Evolutionary conservation across 2,329 filamentous ascomycete species (phyloP).

Genomic region (Colletotrichum spaethianum): DNA sequence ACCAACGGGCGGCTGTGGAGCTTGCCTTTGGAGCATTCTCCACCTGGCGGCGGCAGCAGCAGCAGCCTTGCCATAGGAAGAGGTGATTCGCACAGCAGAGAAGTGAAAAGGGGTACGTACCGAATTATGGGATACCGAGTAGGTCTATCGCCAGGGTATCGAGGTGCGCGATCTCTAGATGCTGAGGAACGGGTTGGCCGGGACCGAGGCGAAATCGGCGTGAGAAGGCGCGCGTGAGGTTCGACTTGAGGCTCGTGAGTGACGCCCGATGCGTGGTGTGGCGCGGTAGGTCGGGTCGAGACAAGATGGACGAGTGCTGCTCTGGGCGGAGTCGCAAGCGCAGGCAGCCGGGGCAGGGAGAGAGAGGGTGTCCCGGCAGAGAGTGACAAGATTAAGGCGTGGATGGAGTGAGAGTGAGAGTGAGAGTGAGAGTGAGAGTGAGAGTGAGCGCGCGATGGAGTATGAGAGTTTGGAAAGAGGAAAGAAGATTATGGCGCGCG

Average conservation of each 20-base stretch:
- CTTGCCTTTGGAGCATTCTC: conserved; percentile 24
- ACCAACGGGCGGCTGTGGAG: conserved; percentile 20
- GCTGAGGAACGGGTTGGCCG: conserved; percentile 10
- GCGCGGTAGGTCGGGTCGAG: background rate
- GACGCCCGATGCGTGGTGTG: background rate
- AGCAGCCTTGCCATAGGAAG: conserved; percentile 29
- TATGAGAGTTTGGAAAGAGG: conserved; percentile 23
- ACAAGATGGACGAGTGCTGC: conserved; percentile 8
- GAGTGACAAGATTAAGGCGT: conserved; percentile 12
- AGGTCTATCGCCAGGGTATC: conserved; percentile 39
- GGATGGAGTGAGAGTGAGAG: conserved; percentile 1
- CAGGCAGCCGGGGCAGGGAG: conserved; percentile 1
- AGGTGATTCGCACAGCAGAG: conserved; percentile 29
- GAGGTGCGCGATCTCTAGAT: conserved; percentile 32
- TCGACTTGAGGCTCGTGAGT: conserved; percentile 10
- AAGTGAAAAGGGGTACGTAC: conserved; percentile 35
- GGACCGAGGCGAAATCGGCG: conserved; percentile 15
- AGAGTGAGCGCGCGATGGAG: background rate
- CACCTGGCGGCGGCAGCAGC: conserved; percentile 26
- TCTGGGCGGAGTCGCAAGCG: conserved; percentile 9
- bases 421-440: background rate
- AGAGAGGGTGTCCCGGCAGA: background rate
- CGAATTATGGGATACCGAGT: conserved; percentile 5
- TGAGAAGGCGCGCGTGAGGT: conserved; percentile 7
- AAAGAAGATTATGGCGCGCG: conserved; percentile 41